Base-by-base conservation (phyloP, 1,139 yeast species). In the Pichia sp. region DNA sequence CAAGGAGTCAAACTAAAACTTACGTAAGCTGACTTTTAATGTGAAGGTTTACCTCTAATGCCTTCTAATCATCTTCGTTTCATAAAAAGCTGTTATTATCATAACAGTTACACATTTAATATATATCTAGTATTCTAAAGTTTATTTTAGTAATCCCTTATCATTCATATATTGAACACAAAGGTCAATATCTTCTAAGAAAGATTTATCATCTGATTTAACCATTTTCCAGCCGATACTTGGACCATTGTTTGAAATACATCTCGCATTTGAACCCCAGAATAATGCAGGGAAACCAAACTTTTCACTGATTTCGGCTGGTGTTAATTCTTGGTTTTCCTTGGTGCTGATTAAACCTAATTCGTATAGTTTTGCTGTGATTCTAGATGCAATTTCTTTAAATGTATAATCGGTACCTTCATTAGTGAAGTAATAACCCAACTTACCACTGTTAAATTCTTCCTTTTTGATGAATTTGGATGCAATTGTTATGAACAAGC, bases 251-350 rank as follows among this genome's bases (percentile, higher is more conserved):
- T 41, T 38, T 7, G 44, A 15, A 10, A 18, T 41, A 18, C 34
- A 34, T n/a, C 39, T 34, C 17, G 39, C 33, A 19, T 41, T 41
- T 6, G 36, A 27, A 14, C 44, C 44, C 44, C 44, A 41, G 28
- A n/a, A 35, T 22, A 41, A 20, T 15, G 44, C 34, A 9, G 44
- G 44, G n/a, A 41, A n/a, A 24, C 24, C 11, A 19, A 41, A 41
- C 4, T 19, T 6, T 17, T 22, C 35, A n/a, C 22, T 20, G 5
- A 41, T 31, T 24, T 34, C 34, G 4, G 21, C 15, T 21, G 44
- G 39, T 4, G 24, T 34, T 15, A 41, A 35, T n/a, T 35, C 34
- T 27, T 24, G n/a, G 7, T 33, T 41, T 9, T 4, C n/a, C 17
- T 28, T 34, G 11, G 18, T 19, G 15, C 20, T 28, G 19, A 41